Percentiles rank a stretch among this genome's conserved stretches.
phyloP scores from a whole-genome alignment of 2,329 filamentous ascomycete genomes.

The Chaetomiaceae sp. region DNA sequence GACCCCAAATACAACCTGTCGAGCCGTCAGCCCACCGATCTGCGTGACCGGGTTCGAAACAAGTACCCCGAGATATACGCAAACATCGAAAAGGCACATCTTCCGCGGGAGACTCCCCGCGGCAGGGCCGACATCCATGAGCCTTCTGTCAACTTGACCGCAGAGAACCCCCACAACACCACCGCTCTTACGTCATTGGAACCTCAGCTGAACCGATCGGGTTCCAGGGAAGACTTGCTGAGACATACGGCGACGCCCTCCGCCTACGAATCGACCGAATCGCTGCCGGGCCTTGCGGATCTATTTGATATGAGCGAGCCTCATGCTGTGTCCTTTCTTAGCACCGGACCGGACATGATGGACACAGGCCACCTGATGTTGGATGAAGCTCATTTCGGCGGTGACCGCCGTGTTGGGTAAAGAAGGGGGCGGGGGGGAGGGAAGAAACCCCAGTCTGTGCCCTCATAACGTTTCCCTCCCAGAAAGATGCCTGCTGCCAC shows the following conservation, averaged over 20 bases:
- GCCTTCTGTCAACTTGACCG: slow-evolving; percentile 46
- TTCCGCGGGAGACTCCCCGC: slow-evolving; percentile 40
- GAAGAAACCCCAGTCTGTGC: too few relatives aligned
- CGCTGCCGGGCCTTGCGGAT: slow-evolving; percentile 32
- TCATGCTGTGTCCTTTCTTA: slow-evolving; percentile 35
- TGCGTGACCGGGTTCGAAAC: slow-evolving; percentile 59
- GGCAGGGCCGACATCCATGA: slow-evolving; percentile 40
- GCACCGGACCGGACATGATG: slow-evolving; percentile 49
- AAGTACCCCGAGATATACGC: slow-evolving; percentile 57
- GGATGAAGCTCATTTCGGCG: slow-evolving; percentile 41
- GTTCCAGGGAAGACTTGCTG: slow-evolving; percentile 44
- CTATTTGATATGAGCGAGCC: slow-evolving; percentile 43
- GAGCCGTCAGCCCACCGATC: slow-evolving; percentile 56
- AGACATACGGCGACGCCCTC: slow-evolving; percentile 36
- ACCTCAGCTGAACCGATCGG: slow-evolving; percentile 37
- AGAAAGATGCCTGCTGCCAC: too few relatives aligned
- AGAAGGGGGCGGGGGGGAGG: too few relatives aligned
- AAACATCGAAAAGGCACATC: slow-evolving; percentile 50
- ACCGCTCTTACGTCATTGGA: slow-evolving; percentile 39
- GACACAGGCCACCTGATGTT: slow-evolving; percentile 56
- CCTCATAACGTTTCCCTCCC: too few relatives aligned
- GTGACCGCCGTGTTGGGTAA: slow-evolving; percentile 2
- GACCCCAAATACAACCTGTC: slow-evolving; percentile 55
- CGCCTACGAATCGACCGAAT: slow-evolving; percentile 31
- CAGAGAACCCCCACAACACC: slow-evolving; percentile 41